Percentiles rank a stretch among this genome's conserved stretches.
phyloP scores from a whole-genome alignment of 129 eudicot species.

The Scalesia atractyloides region DNA sequence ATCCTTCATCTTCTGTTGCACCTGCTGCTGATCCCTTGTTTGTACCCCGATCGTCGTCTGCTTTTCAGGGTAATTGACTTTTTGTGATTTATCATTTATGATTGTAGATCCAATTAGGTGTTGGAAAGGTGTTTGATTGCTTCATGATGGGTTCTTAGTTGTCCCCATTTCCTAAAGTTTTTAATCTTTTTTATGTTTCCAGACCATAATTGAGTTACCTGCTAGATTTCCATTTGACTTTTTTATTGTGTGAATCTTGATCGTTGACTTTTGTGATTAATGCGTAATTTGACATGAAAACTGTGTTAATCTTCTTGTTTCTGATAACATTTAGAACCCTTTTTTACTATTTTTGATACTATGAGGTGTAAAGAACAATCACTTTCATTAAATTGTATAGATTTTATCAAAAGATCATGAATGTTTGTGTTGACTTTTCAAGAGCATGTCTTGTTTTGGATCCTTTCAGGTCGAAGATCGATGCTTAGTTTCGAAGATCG shows the following conservation, averaged over 20 bases:
- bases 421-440: background rate
- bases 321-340: background rate
- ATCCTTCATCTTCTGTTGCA: slow-evolving; percentile 40
- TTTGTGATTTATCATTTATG: background rate
- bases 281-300: slow-evolving; percentile 4
- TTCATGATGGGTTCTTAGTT: slow-evolving; percentile 17
- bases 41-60: slow-evolving; percentile 44
- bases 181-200: background rate
- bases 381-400: background rate
- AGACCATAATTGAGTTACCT: background rate
- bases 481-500: slow-evolving; percentile 75
- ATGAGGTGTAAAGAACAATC: background rate
- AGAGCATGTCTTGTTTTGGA: background rate
- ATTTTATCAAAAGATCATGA: background rate
- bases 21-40: slow-evolving; percentile 50
- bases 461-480: slow-evolving; percentile 61
- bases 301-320: background rate
- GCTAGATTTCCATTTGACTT: slow-evolving; percentile 19
- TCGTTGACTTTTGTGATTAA: slow-evolving; percentile 32
- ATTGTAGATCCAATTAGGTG: slow-evolving; percentile 17
- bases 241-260: slow-evolving; percentile 9
- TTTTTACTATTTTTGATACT: background rate
- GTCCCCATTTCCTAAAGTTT: background rate
- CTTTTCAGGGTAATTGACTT: slow-evolving; percentile 45
- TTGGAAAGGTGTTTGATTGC: slow-evolving; percentile 25